Evolutionary conservation across 2,329 filamentous ascomycete genomes (phyloP).

Genomic region (Cercospora beticola): DNA sequence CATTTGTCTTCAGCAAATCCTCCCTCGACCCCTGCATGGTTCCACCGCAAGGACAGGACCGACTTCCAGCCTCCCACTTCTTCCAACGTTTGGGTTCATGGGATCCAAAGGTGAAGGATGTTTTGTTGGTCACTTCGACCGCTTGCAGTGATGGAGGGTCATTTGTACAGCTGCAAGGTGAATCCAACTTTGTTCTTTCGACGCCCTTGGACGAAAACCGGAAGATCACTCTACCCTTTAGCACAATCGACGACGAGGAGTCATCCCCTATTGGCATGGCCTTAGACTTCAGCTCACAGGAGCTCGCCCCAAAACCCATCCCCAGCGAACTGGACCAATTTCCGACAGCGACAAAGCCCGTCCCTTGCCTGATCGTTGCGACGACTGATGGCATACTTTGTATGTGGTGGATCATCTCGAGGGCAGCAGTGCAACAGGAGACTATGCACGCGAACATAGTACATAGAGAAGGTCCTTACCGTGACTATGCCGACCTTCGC

Average conservation of each 20-base stretch:
- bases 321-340: slow-evolving; percentile 64
- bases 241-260: slow-evolving; percentile 65
- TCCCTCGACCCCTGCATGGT: slow-evolving; percentile 64
- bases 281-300: slow-evolving; percentile 62
- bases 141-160: slow-evolving; percentile 76
- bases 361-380: slow-evolving; percentile 80
- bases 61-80: slow-evolving; percentile 69
- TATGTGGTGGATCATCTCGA: slow-evolving; percentile 90
- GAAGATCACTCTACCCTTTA: slow-evolving; percentile 67
- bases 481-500: slow-evolving; percentile 11
- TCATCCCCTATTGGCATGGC: slow-evolving; percentile 76
- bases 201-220: slow-evolving; percentile 69
- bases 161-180: slow-evolving; percentile 51
- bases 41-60: slow-evolving; percentile 58
- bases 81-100: slow-evolving; percentile 76
- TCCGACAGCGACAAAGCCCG: slow-evolving; percentile 71
- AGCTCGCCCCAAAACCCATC: slow-evolving; percentile 28
- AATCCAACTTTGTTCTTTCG: slow-evolving; percentile 7
- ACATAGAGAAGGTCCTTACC: slow-evolving; percentile 9
- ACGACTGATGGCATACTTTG: slow-evolving; percentile 85
- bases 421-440: slow-evolving; percentile 73
- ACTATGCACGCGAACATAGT: slow-evolving; percentile 17
- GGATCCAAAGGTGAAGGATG: slow-evolving; percentile 74
- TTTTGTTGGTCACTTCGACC: slow-evolving; percentile 79
- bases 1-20: slow-evolving; percentile 72